These are phyloP conservation scores for Anthracocystis setariae DNA, from an alignment of 1,284 basidiomycete species.

Conservation along the genomic window DNA sequence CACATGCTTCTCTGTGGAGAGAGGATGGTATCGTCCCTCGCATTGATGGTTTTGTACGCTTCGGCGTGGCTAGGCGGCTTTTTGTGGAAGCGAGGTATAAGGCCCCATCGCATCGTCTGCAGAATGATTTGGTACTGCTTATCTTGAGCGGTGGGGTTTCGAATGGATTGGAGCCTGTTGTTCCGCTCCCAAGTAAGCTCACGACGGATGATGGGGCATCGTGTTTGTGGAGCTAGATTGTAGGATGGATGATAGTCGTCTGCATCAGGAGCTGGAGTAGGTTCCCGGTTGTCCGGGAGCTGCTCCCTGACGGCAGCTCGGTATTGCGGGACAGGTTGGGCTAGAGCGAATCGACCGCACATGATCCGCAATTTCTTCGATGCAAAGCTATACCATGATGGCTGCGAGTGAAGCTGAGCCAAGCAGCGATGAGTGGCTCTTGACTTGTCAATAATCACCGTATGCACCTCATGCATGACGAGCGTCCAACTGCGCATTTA, in stretches of 20 bases:
- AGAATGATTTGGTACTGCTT: slow-evolving; percentile 30
- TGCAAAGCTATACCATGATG: too few species aligned
- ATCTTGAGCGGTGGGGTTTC: slow-evolving; percentile 20
- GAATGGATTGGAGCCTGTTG: slow-evolving; percentile 11
- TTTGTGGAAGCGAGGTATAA: slow-evolving; percentile 86
- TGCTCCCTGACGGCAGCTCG: slow-evolving; percentile 31
- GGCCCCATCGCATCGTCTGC: slow-evolving; percentile 79
- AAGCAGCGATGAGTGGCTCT: too few species aligned
- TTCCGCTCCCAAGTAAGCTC: slow-evolving; percentile 43
- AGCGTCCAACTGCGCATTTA: slow-evolving; percentile 2
- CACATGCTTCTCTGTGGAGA: slow-evolving; percentile 43
- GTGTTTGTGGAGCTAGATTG: slow-evolving; percentile 61
- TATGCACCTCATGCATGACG: neutral
- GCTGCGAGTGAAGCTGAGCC: neutral
- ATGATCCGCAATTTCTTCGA: slow-evolving; percentile 30
- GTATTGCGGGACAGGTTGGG: slow-evolving; percentile 44
- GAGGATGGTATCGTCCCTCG: slow-evolving; percentile 82
- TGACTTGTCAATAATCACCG: too few species aligned
- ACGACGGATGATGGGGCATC: slow-evolving; percentile 52
- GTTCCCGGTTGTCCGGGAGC: slow-evolving; percentile 17
- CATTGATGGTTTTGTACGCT: slow-evolving; percentile 85
- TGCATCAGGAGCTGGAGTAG: slow-evolving; percentile 22
- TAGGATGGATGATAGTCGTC: slow-evolving; percentile 56
- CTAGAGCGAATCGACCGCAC: slow-evolving; percentile 60
- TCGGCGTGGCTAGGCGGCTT: slow-evolving; percentile 74